These are phyloP conservation scores for Hibiscus tridactylites DNA, from an alignment of 345 rosid genomes.

Conservation along the genomic window DNA sequence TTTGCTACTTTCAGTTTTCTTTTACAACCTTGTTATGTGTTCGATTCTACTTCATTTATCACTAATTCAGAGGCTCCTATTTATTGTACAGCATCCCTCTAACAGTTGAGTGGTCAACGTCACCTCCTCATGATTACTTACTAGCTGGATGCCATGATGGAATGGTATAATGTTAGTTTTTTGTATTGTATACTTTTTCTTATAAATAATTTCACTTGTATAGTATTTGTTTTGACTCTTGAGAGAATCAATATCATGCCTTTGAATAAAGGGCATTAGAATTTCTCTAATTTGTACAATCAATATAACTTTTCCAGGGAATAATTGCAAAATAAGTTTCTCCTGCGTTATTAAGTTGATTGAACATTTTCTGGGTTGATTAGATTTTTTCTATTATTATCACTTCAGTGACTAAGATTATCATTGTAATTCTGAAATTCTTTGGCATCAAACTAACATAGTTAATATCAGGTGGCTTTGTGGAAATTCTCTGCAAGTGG, in stretches of 20 bases:
- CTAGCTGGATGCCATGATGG: slow-evolving; percentile 98
- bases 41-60: slow-evolving; percentile 6
- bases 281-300: background rate
- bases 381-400: background rate
- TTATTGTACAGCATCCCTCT: slow-evolving; percentile 59
- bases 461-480: slow-evolving; percentile 68
- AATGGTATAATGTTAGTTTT: slow-evolving; percentile 31
- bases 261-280: background rate
- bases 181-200: background rate
- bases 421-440: background rate
- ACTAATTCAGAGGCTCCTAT: slow-evolving; percentile 17
- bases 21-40: background rate
- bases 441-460: slow-evolving; percentile 6
- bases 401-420: background rate
- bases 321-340: background rate
- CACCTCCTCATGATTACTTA: slow-evolving; percentile 53
- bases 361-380: background rate
- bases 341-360: background rate
- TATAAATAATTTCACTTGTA: background rate
- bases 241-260: background rate
- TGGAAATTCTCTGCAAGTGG: slow-evolving; percentile 67
- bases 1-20: background rate
- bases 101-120: slow-evolving; percentile 82
- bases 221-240: background rate
- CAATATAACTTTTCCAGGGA: background rate